Conservation (phyloP, 108 stramenopile genomes). For the Skeletonema potamos region DNA sequence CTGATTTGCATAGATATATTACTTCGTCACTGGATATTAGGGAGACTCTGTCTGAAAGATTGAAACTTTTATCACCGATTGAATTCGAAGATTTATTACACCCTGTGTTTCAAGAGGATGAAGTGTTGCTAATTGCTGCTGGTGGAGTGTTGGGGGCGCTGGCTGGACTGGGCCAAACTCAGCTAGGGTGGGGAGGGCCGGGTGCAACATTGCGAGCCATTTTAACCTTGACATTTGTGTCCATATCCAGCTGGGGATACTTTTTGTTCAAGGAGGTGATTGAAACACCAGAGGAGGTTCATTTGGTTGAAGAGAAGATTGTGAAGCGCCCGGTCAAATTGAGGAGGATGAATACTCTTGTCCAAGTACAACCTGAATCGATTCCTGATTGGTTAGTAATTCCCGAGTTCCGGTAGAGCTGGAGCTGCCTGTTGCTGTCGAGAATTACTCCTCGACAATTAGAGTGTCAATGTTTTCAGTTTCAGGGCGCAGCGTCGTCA, state of each 20-base stretch:
- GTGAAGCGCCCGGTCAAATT: slow-evolving; percentile 30
- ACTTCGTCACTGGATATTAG: slow-evolving; percentile 59
- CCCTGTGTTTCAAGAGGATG: slow-evolving; percentile 97
- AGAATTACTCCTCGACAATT: too few species aligned
- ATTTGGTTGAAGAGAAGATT: slow-evolving; percentile 21
- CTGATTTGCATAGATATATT: slow-evolving; percentile 65
- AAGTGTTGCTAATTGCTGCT: slow-evolving; percentile 88
- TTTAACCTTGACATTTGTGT: slow-evolving; percentile 34
- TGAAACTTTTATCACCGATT: slow-evolving; percentile 69
- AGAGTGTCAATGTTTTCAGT: too few species aligned
- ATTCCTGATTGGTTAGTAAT: slow-evolving; percentile 37
- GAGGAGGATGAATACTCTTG: slow-evolving; percentile 34
- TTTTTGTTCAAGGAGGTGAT: slow-evolving; percentile 46
- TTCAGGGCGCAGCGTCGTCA: too few species aligned
- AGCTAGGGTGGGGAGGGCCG: slow-evolving; percentile 76
- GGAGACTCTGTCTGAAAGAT: slow-evolving; percentile 74
- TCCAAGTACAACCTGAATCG: slow-evolving; percentile 24
- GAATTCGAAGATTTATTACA: slow-evolving; percentile 94
- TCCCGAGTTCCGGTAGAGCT: slow-evolving; percentile 30
- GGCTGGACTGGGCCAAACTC: slow-evolving; percentile 84
- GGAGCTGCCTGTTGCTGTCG: too few species aligned
- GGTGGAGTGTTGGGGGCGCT: slow-evolving; percentile 90
- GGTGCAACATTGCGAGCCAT: slow-evolving; percentile 59
- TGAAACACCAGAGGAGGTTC: slow-evolving; percentile 26
- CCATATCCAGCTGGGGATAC: slow-evolving; percentile 43